Evolutionary conservation across 1,284 basidiomycete species (phyloP), one percentile per base, ranked within the genome.

Genomic region (Ceratorhiza oryzae-sativae): DNA sequence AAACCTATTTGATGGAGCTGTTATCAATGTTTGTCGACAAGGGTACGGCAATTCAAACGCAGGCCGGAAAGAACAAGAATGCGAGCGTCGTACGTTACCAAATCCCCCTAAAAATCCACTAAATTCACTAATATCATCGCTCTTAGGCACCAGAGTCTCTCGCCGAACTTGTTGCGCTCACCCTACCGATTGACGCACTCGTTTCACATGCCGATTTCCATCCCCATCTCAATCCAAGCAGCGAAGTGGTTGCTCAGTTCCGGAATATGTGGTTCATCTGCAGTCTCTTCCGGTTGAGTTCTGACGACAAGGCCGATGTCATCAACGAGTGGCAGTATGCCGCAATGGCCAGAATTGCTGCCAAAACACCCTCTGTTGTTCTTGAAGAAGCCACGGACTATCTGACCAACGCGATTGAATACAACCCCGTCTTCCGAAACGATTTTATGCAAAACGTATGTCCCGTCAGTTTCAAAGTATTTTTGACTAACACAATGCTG

Each of bases 231-330:
- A 80, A 86, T 42, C 79, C 90, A 20, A 85, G 88, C 1, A 78
- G 86, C 0, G 89, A 90, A 55, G 79, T 93, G n/a, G 89, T 93
- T 3, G 85, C 89, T 3, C 84, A 94, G 20, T 99, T 98, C 86
- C 88, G 96, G 58, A 95, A 95, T 79, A 86, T 96, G 82, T 99
- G 97, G 97, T 94, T 97, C 81, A 82, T 98, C 13, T 94, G 93
- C 77, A 87, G 92, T 20, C 85, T 98, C 15, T 95, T 95, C 77
- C 88, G 91, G 42, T 91, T 94, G 75, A 89, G 80, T 71, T 83
- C 75, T 74, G 67, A 45, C 20, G 73, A 75, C 48, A 82, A 78
- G 72, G n/a, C 71, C 65, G 84, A 83, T 45, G 88, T 91, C 4
- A 70, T 70, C 25, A 89, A 90, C 82, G 86, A 89, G 48, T 92